Conservation (phyloP, 2,329 filamentous ascomycete genomes). For the Fusarium zealandicum region DNA sequence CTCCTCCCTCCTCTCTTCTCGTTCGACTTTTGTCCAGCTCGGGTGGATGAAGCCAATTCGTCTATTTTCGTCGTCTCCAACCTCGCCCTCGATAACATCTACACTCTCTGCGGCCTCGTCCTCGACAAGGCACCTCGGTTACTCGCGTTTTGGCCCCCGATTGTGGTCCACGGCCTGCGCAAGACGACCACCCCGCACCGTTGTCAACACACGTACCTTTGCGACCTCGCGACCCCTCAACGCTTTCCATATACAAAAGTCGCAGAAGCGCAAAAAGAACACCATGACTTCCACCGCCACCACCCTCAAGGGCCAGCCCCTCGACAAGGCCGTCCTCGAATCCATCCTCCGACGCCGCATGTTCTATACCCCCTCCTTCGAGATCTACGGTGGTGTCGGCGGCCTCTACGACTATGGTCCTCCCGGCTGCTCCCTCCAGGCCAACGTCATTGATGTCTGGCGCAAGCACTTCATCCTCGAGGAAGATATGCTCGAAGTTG, state of each 20-base stretch:
- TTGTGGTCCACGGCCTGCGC: constrained; percentile 36
- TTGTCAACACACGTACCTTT: constrained; percentile 39
- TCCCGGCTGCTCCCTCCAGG: constrained; percentile 83
- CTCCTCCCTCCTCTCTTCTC: constrained; percentile 21
- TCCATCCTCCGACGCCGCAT: constrained; percentile 84
- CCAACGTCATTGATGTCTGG: constrained; percentile 89
- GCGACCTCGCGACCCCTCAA: constrained; percentile 42
- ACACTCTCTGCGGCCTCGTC: constrained; percentile 18
- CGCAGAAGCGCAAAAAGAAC: constrained; percentile 36
- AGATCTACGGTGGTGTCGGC: constrained; percentile 89
- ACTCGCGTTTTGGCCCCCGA: constrained; percentile 20
- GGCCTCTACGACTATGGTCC: constrained; percentile 95
- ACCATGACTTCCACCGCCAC: constrained; percentile 64
- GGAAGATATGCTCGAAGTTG: constrained; percentile 95
- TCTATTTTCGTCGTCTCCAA: constrained; percentile 27
- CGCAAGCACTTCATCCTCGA: constrained; percentile 91
- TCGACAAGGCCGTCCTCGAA: constrained; percentile 84
- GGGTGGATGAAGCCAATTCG: constrained; percentile 44
- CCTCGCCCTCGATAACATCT: constrained; percentile 15
- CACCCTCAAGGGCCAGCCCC: constrained; percentile 87
- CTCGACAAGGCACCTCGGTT: constrained; percentile 31
- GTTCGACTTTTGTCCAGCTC: constrained; percentile 26
- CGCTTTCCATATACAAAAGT: constrained; percentile 41
- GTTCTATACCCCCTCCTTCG: constrained; percentile 96
- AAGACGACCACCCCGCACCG: constrained; percentile 34